Base-by-base conservation (phyloP, 2,329 filamentous ascomycete species). In the Fusarium haematococcum region DNA sequence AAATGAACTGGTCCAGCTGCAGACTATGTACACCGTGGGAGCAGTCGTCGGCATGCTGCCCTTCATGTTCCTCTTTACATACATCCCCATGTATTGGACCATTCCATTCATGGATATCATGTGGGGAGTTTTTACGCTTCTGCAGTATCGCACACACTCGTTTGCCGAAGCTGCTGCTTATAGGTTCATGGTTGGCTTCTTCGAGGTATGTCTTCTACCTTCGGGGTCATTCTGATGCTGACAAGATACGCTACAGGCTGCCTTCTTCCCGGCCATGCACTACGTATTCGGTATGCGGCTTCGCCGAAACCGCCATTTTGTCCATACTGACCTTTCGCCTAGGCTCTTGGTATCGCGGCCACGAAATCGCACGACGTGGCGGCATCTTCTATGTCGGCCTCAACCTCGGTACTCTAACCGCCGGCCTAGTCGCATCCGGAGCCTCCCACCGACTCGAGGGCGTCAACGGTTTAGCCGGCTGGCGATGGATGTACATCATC, bases 101-200 rank as follows among this genome's bases (percentile, higher is more conserved):
- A 84, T 89, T 16, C 88, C 88, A 0, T 81, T 83, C 9, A 81
- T 89, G 69, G 87, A 90, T 68, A 72, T 89, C 4, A 77, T 82
- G 4, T 91, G 89, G 89, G 88, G 88, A 0, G 79, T 89, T n/a
- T 88, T 90, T 71, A 91, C 88, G 0, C 81, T 91, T 18, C 80
- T 90, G 8, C 88, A 90, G 65, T 89, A 86, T 64, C 85, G 88
- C 4, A 85, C 84, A 0, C 79, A 83, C 10, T 81, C 83, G 1
- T 89, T 84, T 70, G 83, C 83, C 1, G 88, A 90, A 67, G 67
- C 89, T 27, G 85, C 85, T 63, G 86, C 86, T 0, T 88, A 88
- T 76, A 83, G 88, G 1, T 90, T 90, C 65, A 68, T 89, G 2
- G 85, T 90, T 14, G 87, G 87, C 0, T 84, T 85, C 75, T 89